A percentile compares a stretch with the other conserved stretches of the same genome.
These are phyloP conservation scores for Alisma plantagoaquatica DNA, from an alignment of 106 monocot genomes.

Conservation along the genomic window DNA sequence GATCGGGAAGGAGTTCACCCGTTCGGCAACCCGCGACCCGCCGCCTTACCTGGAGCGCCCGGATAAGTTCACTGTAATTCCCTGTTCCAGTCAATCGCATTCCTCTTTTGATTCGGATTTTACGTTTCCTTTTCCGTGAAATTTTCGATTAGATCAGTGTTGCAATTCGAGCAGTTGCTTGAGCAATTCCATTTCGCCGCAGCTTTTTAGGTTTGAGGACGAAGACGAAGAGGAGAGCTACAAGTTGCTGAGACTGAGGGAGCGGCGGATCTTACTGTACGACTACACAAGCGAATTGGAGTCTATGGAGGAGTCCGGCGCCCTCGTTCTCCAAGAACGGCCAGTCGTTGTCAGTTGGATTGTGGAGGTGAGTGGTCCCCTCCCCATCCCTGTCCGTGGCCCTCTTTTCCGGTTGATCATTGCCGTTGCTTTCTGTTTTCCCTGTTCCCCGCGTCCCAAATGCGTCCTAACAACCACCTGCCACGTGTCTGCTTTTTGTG, in stretches of 20 bases:
- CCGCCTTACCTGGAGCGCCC: conserved; percentile 13
- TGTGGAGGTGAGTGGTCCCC: conserved; percentile 47
- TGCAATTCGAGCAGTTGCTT: not conserved
- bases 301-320: conserved; percentile 20
- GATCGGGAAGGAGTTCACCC: conserved; percentile 33
- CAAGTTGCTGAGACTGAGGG: conserved; percentile 47
- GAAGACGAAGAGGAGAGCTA: conserved; percentile 89
- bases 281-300: conserved; percentile 38
- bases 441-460: too few relatives aligned
- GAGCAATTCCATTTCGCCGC: not conserved
- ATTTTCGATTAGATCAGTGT: not conserved
- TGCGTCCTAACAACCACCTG: too few relatives aligned
- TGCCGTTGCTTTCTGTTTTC: too few relatives aligned
- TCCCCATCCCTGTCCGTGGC: not conserved
- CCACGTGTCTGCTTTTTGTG: too few relatives aligned
- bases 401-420: not conserved
- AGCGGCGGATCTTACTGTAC: conserved; percentile 28
- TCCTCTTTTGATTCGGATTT: too few relatives aligned
- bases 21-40: conserved; percentile 9
- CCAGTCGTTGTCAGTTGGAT: conserved; percentile 85
- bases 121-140: not conserved
- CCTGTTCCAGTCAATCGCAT: too few relatives aligned
- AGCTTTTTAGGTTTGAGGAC: conserved; percentile 55
- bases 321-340: conserved; percentile 55
- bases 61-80: conserved; percentile 49